Evolutionary conservation across 73 alveolate genomes (phyloP), one percentile per base, ranked within the genome.

Genomic region (Tetrahymena borealis): DNA sequence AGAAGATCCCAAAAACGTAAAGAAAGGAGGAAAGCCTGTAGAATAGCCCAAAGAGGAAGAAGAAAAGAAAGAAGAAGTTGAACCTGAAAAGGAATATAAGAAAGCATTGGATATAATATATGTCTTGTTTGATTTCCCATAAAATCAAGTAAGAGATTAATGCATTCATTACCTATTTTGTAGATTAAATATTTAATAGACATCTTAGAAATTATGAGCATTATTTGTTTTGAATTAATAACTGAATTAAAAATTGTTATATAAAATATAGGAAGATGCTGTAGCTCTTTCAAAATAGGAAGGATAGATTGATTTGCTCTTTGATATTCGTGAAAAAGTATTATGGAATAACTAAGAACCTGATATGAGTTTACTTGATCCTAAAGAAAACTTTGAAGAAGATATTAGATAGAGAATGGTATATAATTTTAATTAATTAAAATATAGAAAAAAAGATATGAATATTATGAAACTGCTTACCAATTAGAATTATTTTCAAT

Each of bases 361-460:
- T 4, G 95, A 93, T 85, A 93, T 93, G 95, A 42, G 78, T 85
- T 43, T 93, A 5, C 91, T 93, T 35, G 95, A 93, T 33, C 40
- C 41, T 32, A 33, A 33, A 20, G 95, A 93, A 40, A 92, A 93
- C 38, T 93, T 85, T 77, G 60, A 93, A 15, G 95, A 93, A 39
- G 95, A 93, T 60, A 78, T 93, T 35, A 91, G 78, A 33, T 38
- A 93, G 43, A 40, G 95, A 85, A 93, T 93, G 95, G 95, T 79
- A 40, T 90, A 93, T 32, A 78, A 37, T 38, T 79, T n/a, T n/a
- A n/a, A n/a, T n/a, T n/a, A n/a, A n/a, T n/a, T n/a, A n/a, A n/a
- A n/a, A n/a, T n/a, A n/a, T n/a, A n/a, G n/a, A n/a, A n/a, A n/a
- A n/a, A n/a, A n/a, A n/a, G n/a, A n/a, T n/a, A n/a, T n/a, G n/a